Evolutionary conservation across 495 filamentous ascomycete genomes (phyloP).

Genomic region (Venustampulla echinocandica): DNA sequence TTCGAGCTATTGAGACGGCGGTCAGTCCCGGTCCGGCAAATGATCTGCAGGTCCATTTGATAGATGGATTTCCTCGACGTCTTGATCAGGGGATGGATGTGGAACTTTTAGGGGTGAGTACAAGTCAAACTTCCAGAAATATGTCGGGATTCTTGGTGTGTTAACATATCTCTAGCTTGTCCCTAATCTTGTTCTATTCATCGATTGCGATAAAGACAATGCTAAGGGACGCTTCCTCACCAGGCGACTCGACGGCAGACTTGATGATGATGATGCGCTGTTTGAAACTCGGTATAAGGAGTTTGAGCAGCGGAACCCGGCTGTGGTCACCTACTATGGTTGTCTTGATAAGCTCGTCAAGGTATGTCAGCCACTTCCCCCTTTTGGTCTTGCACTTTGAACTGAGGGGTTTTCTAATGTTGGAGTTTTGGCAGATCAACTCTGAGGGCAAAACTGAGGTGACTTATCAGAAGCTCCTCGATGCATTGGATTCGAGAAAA

Average conservation of each 20-base stretch:
- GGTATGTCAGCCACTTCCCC: too few relatives aligned
- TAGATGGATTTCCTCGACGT: constrained; percentile 9
- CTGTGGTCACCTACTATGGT: too few relatives aligned
- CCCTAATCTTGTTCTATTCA: constrained; percentile 10
- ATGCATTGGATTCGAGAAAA: too few relatives aligned
- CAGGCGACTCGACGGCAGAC: constrained; percentile 3
- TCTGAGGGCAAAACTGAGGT: too few relatives aligned
- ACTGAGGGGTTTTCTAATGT: too few relatives aligned
- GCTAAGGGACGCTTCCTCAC: constrained; percentile 7
- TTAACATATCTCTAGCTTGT: not conserved
- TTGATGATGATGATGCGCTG: constrained; percentile 8
- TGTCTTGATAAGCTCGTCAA: too few relatives aligned
- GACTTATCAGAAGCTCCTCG: too few relatives aligned
- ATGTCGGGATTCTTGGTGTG: not conserved
- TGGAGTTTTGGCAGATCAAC: too few relatives aligned
- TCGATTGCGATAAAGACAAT: constrained; percentile 12
- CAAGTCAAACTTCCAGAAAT: not conserved
- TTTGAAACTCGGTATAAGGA: constrained; percentile 12
- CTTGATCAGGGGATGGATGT: constrained; percentile 3
- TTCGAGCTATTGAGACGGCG: too few relatives aligned
- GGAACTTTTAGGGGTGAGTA: constrained; percentile 1
- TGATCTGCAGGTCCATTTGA: constrained; percentile 4
- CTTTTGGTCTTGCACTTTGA: too few relatives aligned
- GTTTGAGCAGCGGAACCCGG: constrained; percentile 5
- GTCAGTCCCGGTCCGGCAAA: not conserved